A percentile compares a stretch with the other conserved stretches of the same genome.
Evolutionary conservation across 129 eudicot genomes (phyloP).

Genomic region (Centrapalus pauciflorus): DNA sequence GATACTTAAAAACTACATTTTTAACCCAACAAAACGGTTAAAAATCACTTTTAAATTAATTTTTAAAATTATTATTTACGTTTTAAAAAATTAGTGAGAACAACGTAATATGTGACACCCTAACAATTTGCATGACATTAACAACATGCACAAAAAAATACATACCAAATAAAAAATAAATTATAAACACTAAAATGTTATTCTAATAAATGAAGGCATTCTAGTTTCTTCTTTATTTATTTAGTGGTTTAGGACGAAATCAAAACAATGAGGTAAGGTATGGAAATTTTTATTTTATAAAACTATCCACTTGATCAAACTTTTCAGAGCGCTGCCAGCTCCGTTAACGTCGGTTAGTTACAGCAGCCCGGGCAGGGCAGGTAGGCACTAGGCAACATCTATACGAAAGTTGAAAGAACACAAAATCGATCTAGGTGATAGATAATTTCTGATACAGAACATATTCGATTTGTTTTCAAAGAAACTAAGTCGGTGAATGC

Average conservation of each 20-base stretch:
- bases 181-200: too few relatives aligned
- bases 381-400: background rate
- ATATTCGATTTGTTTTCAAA: background rate
- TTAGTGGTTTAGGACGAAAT: background rate
- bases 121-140: too few relatives aligned
- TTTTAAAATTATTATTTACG: too few relatives aligned
- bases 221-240: background rate
- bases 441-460: background rate
- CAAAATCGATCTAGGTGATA: background rate
- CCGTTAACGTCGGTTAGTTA: background rate
- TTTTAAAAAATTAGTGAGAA: too few relatives aligned
- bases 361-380: background rate
- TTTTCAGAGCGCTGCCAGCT: background rate
- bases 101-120: too few relatives aligned
- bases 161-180: too few relatives aligned
- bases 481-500: background rate
- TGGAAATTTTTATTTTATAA: background rate
- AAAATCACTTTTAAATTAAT: too few relatives aligned
- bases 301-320: conserved; percentile 6
- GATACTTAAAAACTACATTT: too few relatives aligned
- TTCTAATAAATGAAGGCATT: too few relatives aligned
- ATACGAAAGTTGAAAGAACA: background rate
- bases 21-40: too few relatives aligned
- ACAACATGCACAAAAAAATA: too few relatives aligned
- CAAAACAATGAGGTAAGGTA: too few relatives aligned